Evolutionary conservation across 2,329 filamentous ascomycete species (phyloP).

Genomic region (Sclerotinia nivalis): DNA sequence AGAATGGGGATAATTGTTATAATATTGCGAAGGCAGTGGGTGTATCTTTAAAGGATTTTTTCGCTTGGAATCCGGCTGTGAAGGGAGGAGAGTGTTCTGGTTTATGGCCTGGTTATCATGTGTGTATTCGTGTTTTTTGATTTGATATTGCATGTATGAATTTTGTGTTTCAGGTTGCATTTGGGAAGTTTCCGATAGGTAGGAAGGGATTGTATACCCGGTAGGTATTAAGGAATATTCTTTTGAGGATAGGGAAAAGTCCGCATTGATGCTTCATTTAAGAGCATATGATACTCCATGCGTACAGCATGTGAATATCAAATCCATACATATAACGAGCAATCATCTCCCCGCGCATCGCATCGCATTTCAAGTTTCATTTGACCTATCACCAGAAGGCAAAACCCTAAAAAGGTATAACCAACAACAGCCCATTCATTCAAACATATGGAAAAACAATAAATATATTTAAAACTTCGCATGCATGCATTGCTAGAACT

Average conservation of each 20-base stretch:
- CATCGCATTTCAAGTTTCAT: too few species aligned
- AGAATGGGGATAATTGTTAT: neutral
- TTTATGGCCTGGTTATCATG: neutral
- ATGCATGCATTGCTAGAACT: constrained; percentile 16
- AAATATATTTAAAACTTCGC: neutral
- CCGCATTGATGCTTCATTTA: neutral
- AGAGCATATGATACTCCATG: too few species aligned
- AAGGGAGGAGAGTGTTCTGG: neutral
- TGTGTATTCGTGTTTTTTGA: neutral
- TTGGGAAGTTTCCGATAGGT: neutral
- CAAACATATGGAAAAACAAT: too few species aligned
- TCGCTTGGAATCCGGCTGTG: neutral
- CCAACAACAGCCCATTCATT: too few species aligned
- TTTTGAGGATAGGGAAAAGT: neutral
- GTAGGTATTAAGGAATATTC: neutral
- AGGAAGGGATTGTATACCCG: neutral
- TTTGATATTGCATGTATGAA: neutral
- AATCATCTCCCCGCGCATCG: too few species aligned
- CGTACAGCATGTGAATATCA: too few species aligned
- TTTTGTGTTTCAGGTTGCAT: neutral
- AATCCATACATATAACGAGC: too few species aligned
- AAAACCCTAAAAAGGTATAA: too few species aligned
- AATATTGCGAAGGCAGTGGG: neutral
- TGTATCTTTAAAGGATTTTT: neutral
- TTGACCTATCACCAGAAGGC: too few species aligned